phyloP scores from a whole-genome alignment of 2,329 filamentous ascomycete species.

The Aspergillus pseudonomiae region DNA sequence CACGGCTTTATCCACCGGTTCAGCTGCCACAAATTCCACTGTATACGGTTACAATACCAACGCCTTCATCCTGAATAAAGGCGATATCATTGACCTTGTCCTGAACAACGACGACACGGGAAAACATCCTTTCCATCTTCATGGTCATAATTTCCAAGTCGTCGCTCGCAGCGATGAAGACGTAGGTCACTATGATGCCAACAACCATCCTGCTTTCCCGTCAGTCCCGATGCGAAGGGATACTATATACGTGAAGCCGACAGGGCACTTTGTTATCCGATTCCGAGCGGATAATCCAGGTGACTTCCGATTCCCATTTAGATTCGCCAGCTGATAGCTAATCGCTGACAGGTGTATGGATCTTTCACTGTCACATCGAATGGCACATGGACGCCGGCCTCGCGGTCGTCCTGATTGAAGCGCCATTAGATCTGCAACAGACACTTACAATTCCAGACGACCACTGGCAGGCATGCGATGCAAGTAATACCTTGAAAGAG shows the following conservation, averaged over 20 bases:
- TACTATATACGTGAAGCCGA: constrained; percentile 65
- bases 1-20: constrained; percentile 29
- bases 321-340: background rate
- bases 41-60: constrained; percentile 70
- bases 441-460: constrained; percentile 63
- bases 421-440: constrained; percentile 64
- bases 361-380: constrained; percentile 81
- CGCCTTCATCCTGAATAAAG: constrained; percentile 44
- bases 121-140: constrained; percentile 55
- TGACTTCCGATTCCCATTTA: background rate
- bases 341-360: constrained; percentile 56
- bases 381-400: constrained; percentile 75
- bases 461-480: constrained; percentile 62
- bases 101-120: constrained; percentile 48
- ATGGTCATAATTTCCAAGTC: constrained; percentile 68
- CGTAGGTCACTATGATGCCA: constrained; percentile 28
- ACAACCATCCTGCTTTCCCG: constrained; percentile 47
- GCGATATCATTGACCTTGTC: constrained; percentile 48
- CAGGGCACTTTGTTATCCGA: constrained; percentile 67
- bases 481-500: constrained; percentile 50
- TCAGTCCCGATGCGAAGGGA: constrained; percentile 68
- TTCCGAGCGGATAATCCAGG: constrained; percentile 48
- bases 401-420: constrained; percentile 66
- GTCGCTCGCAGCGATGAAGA: constrained; percentile 60
- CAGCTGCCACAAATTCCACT: constrained; percentile 55